A percentile compares a stretch with the other conserved stretches of the same genome.
Conservation (phyloP, 768 basidiomycete species). For the Boletus rex-veris region DNA sequence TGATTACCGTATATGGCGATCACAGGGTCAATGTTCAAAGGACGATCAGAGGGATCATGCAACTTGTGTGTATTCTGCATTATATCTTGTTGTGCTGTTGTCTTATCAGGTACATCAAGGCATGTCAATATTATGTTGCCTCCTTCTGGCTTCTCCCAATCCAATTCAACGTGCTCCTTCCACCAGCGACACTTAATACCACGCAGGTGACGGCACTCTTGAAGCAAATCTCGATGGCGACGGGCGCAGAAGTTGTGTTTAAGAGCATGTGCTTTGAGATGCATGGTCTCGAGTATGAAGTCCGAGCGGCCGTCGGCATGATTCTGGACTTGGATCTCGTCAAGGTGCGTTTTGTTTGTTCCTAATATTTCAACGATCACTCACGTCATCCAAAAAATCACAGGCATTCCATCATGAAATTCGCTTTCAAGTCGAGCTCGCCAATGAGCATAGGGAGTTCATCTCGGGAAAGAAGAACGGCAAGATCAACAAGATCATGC, state of each 20-base stretch:
- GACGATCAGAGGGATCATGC: slow-evolving; percentile 92
- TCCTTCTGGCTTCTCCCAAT: slow-evolving; percentile 95
- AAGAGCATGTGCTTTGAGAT: slow-evolving; percentile 98
- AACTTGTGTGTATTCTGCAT: slow-evolving; percentile 61
- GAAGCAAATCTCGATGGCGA: slow-evolving; percentile 80
- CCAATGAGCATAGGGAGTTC: slow-evolving; percentile 97
- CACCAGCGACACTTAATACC: slow-evolving; percentile 75
- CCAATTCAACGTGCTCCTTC: slow-evolving; percentile 88
- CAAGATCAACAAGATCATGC: slow-evolving; percentile 99
- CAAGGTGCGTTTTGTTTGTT: slow-evolving; percentile 51
- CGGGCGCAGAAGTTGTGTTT: slow-evolving; percentile 93
- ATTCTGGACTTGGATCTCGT: slow-evolving; percentile 89
- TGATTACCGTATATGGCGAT: slow-evolving; percentile 94
- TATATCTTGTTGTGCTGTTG: slow-evolving; percentile 18
- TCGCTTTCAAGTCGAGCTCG: slow-evolving; percentile 95
- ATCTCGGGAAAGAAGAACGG: slow-evolving; percentile 99
- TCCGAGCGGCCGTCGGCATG: slow-evolving; percentile 79
- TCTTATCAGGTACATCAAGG: slow-evolving; percentile 43
- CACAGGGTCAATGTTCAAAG: slow-evolving; percentile 91
- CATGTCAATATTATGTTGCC: slow-evolving; percentile 94
- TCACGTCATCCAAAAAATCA: neutral
- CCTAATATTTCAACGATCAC: neutral
- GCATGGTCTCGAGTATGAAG: slow-evolving; percentile 91
- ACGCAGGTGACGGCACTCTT: slow-evolving; percentile 80
- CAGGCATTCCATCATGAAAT: slow-evolving; percentile 96